These are phyloP conservation scores for Cinchona pubescens DNA, from an alignment of 257 asterid species.

Conservation along the genomic window DNA sequence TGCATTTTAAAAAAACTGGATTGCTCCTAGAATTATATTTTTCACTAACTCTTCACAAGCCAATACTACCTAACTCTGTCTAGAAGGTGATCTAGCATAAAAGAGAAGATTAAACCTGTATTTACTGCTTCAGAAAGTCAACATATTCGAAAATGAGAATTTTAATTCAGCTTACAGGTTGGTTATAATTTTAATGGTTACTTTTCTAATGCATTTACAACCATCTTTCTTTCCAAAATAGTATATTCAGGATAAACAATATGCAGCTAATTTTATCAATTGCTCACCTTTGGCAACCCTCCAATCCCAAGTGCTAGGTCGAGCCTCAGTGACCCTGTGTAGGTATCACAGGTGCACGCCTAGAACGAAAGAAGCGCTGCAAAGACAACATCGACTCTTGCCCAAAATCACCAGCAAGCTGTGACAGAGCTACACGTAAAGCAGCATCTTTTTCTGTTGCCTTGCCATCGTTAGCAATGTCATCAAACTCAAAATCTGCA, in stretches of 20 bases:
- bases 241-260: not conserved
- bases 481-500: slow-evolving; percentile 60
- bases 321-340: slow-evolving; percentile 81
- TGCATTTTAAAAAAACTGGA: not conserved
- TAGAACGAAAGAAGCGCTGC: slow-evolving; percentile 79
- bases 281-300: slow-evolving; percentile 85
- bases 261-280: slow-evolving; percentile 11
- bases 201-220: not conserved
- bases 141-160: not conserved
- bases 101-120: not conserved
- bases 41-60: not conserved
- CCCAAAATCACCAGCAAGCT: slow-evolving; percentile 66
- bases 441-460: slow-evolving; percentile 67
- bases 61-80: not conserved
- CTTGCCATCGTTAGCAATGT: slow-evolving; percentile 50
- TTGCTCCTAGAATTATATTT: not conserved
- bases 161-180: not conserved
- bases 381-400: slow-evolving; percentile 79
- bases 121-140: not conserved
- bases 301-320: slow-evolving; percentile 95
- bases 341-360: slow-evolving; percentile 79
- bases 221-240: not conserved
- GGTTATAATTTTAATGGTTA: not conserved
- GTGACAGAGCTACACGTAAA: slow-evolving; percentile 65
- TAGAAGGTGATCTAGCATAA: not conserved